Evolutionary conservation across 164 flowering plant genomes (phyloP), one percentile per base, ranked within the genome.

Genomic region (Berberis vulgaris): DNA sequence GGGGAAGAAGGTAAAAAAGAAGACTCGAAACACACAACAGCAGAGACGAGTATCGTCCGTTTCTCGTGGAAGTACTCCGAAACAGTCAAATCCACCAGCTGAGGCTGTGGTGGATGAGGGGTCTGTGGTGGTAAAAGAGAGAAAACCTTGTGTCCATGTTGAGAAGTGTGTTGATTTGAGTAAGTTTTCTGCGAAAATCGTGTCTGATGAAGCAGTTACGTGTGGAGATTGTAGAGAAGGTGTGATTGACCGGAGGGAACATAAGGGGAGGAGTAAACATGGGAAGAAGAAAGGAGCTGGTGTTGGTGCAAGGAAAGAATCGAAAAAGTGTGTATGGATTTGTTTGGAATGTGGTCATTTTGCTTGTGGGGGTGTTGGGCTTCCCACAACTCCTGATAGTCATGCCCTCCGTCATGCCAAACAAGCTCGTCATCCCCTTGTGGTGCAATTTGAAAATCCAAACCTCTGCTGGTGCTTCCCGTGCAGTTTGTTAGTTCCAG

Each of bases 301-400:
- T 12, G 47, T 10, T n/a, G 80, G 78, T 44, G 43, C 72, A 6
- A 82, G 76, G 57, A 67, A 83, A 3, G 79, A 74, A 40, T 68
- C 69, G 2, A 84, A 26, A 26, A 26, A 79, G 67, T 80, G 84
- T 49, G 76, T 83, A 61, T 95, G 97, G 97, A 69, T 91, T 72
- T 95, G 99, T 72, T 83, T 95, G 76, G 79, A 79, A 43, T 95
- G 99, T 74, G 99, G 97, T 11, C 91, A 83, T 77, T 81, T 71
- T 77, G 73, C 82, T 3, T 95, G 99, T 79, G 97, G 96, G 40
- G 97, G 96, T 11, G 74, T 84, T 74, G 91, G 98, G 46, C 67
- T 86, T 2, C 97, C 96, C 3, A 83, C 81, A 10, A 79, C 61
- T 38, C 76, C 84, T 45, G 83, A 84, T 50, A 75, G 80, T 73